These are phyloP conservation scores for Puccinia hordei DNA, from an alignment of 1,284 basidiomycete species.

Conservation along the genomic window DNA sequence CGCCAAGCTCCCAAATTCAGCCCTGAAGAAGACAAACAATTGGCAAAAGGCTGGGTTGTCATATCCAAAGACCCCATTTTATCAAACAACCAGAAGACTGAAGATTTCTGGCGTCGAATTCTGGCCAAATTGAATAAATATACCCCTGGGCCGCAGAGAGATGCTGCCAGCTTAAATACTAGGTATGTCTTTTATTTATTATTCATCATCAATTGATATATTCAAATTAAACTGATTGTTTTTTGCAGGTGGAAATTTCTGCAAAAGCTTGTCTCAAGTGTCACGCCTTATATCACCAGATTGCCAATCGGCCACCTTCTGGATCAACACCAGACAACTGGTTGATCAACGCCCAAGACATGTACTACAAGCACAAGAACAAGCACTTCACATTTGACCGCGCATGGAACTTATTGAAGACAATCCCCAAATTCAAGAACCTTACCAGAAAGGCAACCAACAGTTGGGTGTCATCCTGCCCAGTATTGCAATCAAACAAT, in stretches of 20 bases:
- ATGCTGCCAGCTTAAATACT: neutral
- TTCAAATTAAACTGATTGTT: neutral
- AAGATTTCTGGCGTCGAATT: neutral
- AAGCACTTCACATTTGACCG: neutral
- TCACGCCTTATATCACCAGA: neutral
- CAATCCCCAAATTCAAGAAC: neutral
- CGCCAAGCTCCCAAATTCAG: neutral
- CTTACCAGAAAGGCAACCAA: neutral
- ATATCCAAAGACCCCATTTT: neutral
- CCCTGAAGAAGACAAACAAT: neutral
- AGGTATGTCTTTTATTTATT: neutral
- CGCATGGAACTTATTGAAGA: neutral
- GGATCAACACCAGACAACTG: slow-evolving; percentile 3
- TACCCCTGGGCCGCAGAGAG: neutral
- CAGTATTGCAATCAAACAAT: neutral
- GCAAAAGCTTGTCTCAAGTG: neutral
- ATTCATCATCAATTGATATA: neutral
- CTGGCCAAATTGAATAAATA: neutral
- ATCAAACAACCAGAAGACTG: slow-evolving; percentile 7
- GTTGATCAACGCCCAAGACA: neutral
- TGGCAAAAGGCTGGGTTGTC: neutral
- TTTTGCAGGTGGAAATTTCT: neutral
- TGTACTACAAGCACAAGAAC: neutral
- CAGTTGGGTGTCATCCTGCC: neutral
- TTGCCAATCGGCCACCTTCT: neutral